Evolutionary conservation across 2,329 filamentous ascomycete genomes (phyloP).

Genomic region (Aspergillus luchuensis): DNA sequence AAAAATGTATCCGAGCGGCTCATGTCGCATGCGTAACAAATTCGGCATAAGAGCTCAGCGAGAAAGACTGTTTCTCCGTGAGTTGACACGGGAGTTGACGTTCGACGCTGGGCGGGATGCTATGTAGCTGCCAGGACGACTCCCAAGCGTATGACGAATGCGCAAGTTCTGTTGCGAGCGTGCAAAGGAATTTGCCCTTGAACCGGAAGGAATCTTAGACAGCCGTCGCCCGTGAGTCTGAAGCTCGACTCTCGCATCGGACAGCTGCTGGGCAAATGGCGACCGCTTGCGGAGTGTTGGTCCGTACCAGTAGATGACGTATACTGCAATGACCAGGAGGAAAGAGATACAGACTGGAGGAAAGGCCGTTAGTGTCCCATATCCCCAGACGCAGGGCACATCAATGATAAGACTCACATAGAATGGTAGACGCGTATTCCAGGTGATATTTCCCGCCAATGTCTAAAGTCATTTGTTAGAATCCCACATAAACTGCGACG

Average conservation of each 20-base stretch:
- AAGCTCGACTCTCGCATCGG: slow-evolving; percentile 44
- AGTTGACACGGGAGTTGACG: slow-evolving; percentile 34
- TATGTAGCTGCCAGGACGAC: slow-evolving; percentile 37
- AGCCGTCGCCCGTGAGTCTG: slow-evolving; percentile 33
- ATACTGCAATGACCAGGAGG: slow-evolving; percentile 64
- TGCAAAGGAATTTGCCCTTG: slow-evolving; percentile 42
- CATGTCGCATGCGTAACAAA: background rate
- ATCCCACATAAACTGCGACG: background rate
- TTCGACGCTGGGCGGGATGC: slow-evolving; percentile 36
- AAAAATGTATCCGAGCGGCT: background rate
- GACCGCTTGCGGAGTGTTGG: slow-evolving; percentile 62
- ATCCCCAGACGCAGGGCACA: background rate
- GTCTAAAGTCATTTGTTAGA: slow-evolving; percentile 36
- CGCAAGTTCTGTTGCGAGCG: slow-evolving; percentile 43
- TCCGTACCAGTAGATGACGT: slow-evolving; percentile 68
- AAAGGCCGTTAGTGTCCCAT: slow-evolving; percentile 2
- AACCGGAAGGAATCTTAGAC: slow-evolving; percentile 38
- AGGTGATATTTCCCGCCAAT: slow-evolving; percentile 59
- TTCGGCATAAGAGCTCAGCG: slow-evolving; percentile 2
- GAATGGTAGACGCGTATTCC: slow-evolving; percentile 64
- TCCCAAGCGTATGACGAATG: slow-evolving; percentile 39
- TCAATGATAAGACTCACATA: slow-evolving; percentile 44
- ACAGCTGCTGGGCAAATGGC: slow-evolving; percentile 66
- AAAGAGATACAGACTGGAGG: slow-evolving; percentile 57
- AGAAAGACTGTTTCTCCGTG: slow-evolving; percentile 32